Conservation (phyloP, 2,329 filamentous ascomycete species). For the Teratosphaeria viscida region DNA sequence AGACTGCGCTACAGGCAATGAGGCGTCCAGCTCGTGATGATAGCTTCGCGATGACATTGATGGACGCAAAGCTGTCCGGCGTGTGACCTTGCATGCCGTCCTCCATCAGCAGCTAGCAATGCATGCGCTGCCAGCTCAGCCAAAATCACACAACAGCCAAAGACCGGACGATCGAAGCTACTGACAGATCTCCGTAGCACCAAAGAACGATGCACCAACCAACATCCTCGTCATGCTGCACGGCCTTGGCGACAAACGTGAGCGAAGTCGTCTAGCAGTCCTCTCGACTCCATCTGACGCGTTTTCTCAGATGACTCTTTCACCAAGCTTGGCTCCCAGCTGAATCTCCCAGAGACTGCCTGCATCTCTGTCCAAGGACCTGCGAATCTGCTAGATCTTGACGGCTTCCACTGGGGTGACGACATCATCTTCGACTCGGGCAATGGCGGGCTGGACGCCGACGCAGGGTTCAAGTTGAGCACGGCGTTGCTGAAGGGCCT, state of each 20-base stretch:
- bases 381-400: constrained; percentile 53
- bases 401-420: constrained; percentile 54
- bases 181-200: constrained; percentile 20
- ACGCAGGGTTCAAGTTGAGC: constrained; percentile 41
- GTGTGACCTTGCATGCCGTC: no score
- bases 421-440: constrained; percentile 46
- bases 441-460: constrained; percentile 43
- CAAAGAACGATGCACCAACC: constrained; percentile 48
- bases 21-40: neutral
- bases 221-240: constrained; percentile 75
- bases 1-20: neutral
- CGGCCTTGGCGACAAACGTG: constrained; percentile 64
- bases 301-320: constrained; percentile 46
- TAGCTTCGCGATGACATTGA: neutral
- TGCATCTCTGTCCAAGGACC: constrained; percentile 66
- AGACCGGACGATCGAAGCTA: neutral
- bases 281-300: neutral
- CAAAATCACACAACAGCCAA: neutral
- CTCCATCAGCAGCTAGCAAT: neutral
- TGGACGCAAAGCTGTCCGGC: neutral
- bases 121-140: neutral
- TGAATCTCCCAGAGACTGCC: constrained; percentile 67
- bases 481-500: constrained; percentile 34
- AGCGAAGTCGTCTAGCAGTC: neutral
- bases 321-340: constrained; percentile 53